A percentile compares a stretch with the other conserved stretches of the same genome.
Evolutionary conservation across 2,329 filamentous ascomycete genomes (phyloP).

Genomic region (Scedosporium aurantiacum): DNA sequence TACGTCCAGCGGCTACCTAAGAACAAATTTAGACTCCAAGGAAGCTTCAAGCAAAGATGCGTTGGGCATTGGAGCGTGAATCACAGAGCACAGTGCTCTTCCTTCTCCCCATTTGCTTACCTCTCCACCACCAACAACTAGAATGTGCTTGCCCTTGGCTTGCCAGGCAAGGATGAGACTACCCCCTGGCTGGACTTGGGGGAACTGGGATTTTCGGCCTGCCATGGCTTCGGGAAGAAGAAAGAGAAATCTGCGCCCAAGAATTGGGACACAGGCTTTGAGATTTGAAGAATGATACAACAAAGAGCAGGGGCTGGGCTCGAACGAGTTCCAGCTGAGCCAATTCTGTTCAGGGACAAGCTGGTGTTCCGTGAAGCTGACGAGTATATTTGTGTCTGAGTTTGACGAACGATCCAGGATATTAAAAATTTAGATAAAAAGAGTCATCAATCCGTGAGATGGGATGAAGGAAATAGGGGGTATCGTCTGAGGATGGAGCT

Average conservation of each 20-base stretch:
- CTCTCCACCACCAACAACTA: slow-evolving; percentile 94
- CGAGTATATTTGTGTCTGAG: too few species aligned
- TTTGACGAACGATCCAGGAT: too few species aligned
- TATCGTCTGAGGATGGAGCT: too few species aligned
- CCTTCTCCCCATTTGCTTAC: slow-evolving; percentile 52
- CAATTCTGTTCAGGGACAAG: too few species aligned
- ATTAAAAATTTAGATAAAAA: too few species aligned
- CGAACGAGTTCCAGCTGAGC: too few species aligned
- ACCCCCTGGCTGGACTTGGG: slow-evolving; percentile 76
- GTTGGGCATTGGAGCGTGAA: not conserved
- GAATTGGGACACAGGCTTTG: not conserved
- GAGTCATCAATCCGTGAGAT: too few species aligned
- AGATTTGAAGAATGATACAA: not conserved
- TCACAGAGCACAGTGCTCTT: too few species aligned
- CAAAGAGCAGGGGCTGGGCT: too few species aligned
- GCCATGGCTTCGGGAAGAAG: not conserved
- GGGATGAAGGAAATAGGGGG: too few species aligned
- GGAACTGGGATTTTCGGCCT: slow-evolving; percentile 41
- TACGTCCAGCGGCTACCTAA: slow-evolving; percentile 89
- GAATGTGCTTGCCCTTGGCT: slow-evolving; percentile 72
- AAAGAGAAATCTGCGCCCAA: not conserved
- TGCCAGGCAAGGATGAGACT: slow-evolving; percentile 96
- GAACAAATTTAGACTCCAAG: slow-evolving; percentile 7
- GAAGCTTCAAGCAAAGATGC: not conserved
- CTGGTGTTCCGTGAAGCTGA: too few species aligned